Conservation (phyloP, 2,329 filamentous ascomycete species). For the Canariomyces notabilis region DNA sequence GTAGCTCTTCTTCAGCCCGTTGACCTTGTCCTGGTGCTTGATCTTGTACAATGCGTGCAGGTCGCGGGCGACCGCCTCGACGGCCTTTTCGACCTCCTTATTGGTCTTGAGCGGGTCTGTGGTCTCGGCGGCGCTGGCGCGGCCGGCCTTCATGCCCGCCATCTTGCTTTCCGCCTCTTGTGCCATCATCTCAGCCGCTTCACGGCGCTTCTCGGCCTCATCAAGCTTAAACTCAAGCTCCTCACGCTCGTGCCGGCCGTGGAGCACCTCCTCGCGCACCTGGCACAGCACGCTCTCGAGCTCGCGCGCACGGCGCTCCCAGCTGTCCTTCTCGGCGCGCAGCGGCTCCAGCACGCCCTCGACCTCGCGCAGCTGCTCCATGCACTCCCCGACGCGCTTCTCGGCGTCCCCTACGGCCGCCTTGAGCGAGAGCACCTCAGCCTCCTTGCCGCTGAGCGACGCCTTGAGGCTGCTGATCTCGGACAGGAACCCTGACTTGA, state of each 20-base stretch:
- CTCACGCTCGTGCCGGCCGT: conserved; percentile 74
- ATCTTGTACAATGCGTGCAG: conserved; percentile 90
- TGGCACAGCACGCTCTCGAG: conserved; percentile 77
- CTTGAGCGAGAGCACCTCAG: conserved; percentile 82
- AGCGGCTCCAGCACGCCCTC: conserved; percentile 64
- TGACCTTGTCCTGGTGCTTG: conserved; percentile 95
- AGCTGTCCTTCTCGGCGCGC: conserved; percentile 69
- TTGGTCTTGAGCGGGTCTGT: conserved; percentile 23
- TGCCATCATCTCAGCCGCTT: conserved; percentile 69
- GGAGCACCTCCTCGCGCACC: conserved; percentile 75
- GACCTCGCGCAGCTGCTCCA: conserved; percentile 79
- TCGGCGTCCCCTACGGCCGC: conserved; percentile 86
- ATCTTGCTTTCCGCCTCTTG: conserved; percentile 72
- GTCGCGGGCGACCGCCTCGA: conserved; percentile 90
- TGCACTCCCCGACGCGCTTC: conserved; percentile 79
- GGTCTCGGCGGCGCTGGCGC: conserved; percentile 40
- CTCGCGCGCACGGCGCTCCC: conserved; percentile 80
- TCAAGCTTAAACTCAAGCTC: conserved; percentile 70
- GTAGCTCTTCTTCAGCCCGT: conserved; percentile 79
- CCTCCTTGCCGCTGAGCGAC: conserved; percentile 86
- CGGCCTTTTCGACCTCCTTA: conserved; percentile 72
- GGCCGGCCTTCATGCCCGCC: conserved; percentile 65
- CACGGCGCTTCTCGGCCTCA: conserved; percentile 68
- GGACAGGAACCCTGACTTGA: conserved; percentile 86
- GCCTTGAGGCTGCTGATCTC: conserved; percentile 94